Evolutionary conservation across 2,329 filamentous ascomycete species (phyloP).

Genomic region (Chaetomiaceae sp.): DNA sequence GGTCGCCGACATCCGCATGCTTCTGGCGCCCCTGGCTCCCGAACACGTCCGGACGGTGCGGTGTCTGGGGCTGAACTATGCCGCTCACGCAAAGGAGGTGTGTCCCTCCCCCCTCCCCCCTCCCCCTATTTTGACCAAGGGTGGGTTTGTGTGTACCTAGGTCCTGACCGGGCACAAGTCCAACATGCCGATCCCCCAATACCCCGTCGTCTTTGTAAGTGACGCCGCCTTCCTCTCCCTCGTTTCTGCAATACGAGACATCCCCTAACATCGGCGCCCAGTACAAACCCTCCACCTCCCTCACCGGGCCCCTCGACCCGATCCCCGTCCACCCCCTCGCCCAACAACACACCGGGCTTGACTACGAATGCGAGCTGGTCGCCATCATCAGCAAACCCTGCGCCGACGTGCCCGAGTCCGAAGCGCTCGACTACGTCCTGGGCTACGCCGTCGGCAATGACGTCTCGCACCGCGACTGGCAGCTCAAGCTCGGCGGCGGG

Average conservation of each 20-base stretch:
- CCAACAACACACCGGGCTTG: slow-evolving; percentile 61
- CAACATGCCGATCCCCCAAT: slow-evolving; percentile 64
- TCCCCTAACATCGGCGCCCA: slow-evolving; percentile 22
- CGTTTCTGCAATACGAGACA: background rate
- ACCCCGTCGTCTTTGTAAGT: slow-evolving; percentile 65
- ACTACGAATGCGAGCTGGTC: slow-evolving; percentile 79
- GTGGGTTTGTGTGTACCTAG: no score
- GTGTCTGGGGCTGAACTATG: slow-evolving; percentile 69
- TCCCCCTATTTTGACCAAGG: no score
- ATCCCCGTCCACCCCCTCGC: slow-evolving; percentile 63
- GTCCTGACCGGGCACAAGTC: no score
- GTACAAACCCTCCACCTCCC: slow-evolving; percentile 65
- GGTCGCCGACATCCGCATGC: slow-evolving; percentile 48
- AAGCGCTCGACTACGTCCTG: slow-evolving; percentile 67
- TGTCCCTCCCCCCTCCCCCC: background rate
- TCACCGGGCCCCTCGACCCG: slow-evolving; percentile 60
- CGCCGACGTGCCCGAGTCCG: slow-evolving; percentile 57
- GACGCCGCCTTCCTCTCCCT: background rate
- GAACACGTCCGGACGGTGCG: slow-evolving; percentile 63
- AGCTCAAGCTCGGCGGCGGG: slow-evolving; percentile 61
- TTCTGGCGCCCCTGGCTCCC: slow-evolving; percentile 61
- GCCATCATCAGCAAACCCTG: slow-evolving; percentile 66
- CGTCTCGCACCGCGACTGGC: slow-evolving; percentile 76
- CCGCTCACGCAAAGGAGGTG: slow-evolving; percentile 64
- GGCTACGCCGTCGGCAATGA: slow-evolving; percentile 76